Evolutionary conservation across 257 asterid genomes (phyloP).

Genomic region (Perilla frutescens): DNA sequence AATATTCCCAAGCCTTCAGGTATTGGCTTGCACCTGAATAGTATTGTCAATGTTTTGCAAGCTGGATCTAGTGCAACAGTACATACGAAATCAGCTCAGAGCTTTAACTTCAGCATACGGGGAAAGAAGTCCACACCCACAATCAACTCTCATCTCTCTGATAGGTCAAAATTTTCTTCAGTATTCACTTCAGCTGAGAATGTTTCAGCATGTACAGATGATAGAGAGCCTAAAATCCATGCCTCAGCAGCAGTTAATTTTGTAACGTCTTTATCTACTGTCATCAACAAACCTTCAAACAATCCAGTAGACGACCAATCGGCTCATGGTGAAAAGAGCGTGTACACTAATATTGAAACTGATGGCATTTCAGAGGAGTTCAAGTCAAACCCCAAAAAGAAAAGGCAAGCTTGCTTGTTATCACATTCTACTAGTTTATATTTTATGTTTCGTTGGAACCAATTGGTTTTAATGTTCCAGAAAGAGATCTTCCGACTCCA

Average conservation of each 20-base stretch:
- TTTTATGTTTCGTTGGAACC: constrained; percentile 25
- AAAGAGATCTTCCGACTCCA: constrained; percentile 48
- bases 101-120: constrained; percentile 43
- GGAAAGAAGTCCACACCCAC: constrained; percentile 50
- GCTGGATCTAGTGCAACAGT: constrained; percentile 52
- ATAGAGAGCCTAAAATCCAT: constrained; percentile 30
- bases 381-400: constrained; percentile 56
- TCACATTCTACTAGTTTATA: constrained; percentile 13
- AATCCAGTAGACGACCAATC: constrained; percentile 49
- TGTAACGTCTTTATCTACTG: constrained; percentile 39
- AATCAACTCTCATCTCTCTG: constrained; percentile 35
- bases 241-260: constrained; percentile 38
- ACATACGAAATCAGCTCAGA: constrained; percentile 52
- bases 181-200: constrained; percentile 40
- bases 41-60: constrained; percentile 56
- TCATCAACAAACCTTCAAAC: constrained; percentile 39
- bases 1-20: constrained; percentile 65
- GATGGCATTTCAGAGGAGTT: constrained; percentile 43
- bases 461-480: constrained; percentile 46
- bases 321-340: constrained; percentile 45
- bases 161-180: constrained; percentile 38
- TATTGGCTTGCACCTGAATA: constrained; percentile 78
- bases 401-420: constrained; percentile 56
- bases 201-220: constrained; percentile 41
- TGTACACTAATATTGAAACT: constrained; percentile 35